Percentiles rank a stretch among this genome's conserved stretches.
These are phyloP conservation scores for Rhynchospora pubera DNA, from an alignment of 176 grass and related monocot genomes.

Conservation along the genomic window DNA sequence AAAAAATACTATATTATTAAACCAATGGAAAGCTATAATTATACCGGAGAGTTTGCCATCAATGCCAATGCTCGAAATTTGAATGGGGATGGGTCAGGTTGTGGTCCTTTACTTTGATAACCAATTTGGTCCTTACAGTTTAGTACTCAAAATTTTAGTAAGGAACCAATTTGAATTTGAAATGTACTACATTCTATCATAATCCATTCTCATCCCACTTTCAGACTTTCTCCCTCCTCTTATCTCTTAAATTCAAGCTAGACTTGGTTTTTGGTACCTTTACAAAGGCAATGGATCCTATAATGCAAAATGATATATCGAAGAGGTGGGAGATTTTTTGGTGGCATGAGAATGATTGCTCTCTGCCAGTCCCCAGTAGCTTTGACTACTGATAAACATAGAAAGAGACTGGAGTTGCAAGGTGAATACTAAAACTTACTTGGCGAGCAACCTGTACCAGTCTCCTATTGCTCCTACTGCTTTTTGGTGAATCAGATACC, in stretches of 20 bases:
- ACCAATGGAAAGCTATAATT: not conserved
- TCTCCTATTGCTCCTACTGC: constrained; percentile 45
- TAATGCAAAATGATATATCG: not conserved
- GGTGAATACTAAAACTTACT: constrained; percentile 28
- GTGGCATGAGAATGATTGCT: not conserved
- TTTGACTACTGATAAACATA: not conserved
- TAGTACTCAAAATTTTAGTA: not conserved
- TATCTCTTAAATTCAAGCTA: no score
- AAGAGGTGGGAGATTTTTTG: not conserved
- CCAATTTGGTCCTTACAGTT: not conserved
- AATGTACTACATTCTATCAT: no score
- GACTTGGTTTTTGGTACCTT: not conserved
- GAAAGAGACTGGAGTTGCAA: not conserved
- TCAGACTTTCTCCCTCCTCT: no score
- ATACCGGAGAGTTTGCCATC: not conserved
- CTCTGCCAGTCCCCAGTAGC: not conserved
- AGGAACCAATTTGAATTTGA: no score
- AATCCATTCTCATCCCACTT: no score
- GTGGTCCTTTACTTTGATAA: no score
- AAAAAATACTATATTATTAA: not conserved
- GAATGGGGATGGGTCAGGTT: not conserved
- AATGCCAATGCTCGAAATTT: not conserved
- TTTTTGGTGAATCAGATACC: constrained; percentile 41
- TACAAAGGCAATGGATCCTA: not conserved
- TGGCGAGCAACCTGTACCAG: constrained; percentile 77